Base-by-base conservation (phyloP, 2,329 filamentous ascomycete species). In the Teratosphaeria zuluensis region DNA sequence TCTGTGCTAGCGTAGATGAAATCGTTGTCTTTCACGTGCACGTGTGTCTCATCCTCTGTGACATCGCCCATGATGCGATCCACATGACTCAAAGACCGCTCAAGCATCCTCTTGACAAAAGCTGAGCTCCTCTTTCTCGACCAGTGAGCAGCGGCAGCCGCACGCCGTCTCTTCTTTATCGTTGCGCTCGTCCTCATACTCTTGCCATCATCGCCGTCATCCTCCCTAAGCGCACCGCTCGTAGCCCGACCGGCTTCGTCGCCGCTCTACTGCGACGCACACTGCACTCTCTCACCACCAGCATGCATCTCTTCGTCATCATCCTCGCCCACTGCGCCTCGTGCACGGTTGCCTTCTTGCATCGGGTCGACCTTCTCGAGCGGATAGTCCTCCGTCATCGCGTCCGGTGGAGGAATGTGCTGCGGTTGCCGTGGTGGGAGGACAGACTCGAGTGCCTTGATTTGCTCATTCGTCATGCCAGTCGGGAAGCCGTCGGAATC, bases 371-470 rank as follows among this genome's bases (percentile, higher is more conserved):
- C 80, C 61, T 95, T 89, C 74, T 97, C 91, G 35, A 97, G 82
- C 55, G 88, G 84, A 67, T 87, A 95, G 66, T 90, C 87, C 70
- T 99, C 94, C 21, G 88, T 89, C 91, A 97, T 96, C 33, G 88
- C 86, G 70, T 97, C 92, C 31, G 80, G 68, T 4, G 92, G 91
- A 53, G 91, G 88, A 28, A 83, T 75, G 58, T 81, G 77, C 72
- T 88, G 81, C 46, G 86, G 72, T 46, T 83, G 74, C 59, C 85
- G 87, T 1, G 88, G 77, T 1, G 92, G 92, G n/a, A 99, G 84
- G 58, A 96, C 86, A 67, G 86, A 82, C 71, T 94, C 91, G 46
- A 99, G 85, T 12, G 86, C 80, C 59, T 89, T 84, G 67, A 95
- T 88, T 62, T 89, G 87, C 59, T 84, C 80, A 16, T 85, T 78